Evolutionary conservation across 169 alveolate genomes (phyloP).

Genomic region (Plasmodium adleri): DNA sequence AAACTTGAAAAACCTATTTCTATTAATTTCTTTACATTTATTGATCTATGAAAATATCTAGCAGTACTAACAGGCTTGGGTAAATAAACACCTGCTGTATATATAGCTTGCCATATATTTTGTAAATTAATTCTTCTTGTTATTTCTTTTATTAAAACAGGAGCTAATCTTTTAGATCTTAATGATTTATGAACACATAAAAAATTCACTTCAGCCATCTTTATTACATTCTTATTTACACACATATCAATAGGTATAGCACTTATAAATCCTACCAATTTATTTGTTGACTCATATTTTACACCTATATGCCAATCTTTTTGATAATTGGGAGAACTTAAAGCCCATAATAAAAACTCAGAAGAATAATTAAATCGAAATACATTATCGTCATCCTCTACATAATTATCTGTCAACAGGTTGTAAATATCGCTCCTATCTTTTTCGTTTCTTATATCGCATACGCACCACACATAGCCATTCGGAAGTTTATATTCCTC

Average conservation of each 20-base stretch:
- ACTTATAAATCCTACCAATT: constrained; percentile 95
- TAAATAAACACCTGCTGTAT: constrained; percentile 97
- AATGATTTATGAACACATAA: constrained; percentile 98
- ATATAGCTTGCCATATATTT: constrained; percentile 97
- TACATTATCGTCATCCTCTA: constrained; percentile 97
- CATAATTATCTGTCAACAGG: constrained; percentile 94
- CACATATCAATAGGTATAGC: constrained; percentile 94
- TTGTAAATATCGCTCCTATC: constrained; percentile 78
- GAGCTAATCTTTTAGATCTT: constrained; percentile 96
- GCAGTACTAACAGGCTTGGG: constrained; percentile 96
- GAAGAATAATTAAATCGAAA: constrained; percentile 97
- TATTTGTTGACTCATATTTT: constrained; percentile 81
- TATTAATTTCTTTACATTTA: constrained; percentile 90
- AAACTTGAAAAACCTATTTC: constrained; percentile 89
- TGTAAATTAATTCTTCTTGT: constrained; percentile 97
- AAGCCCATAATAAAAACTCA: constrained; percentile 97
- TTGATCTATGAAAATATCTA: constrained; percentile 91
- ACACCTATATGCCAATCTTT: constrained; percentile 96
- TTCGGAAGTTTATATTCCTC: constrained; percentile 92
- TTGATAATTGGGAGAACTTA: constrained; percentile 92
- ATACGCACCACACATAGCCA: constrained; percentile 94
- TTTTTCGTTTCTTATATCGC: constrained; percentile 90
- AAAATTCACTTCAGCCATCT: constrained; percentile 97
- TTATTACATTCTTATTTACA: constrained; percentile 84
- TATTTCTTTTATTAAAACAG: constrained; percentile 96